Evolutionary conservation across 2,329 filamentous ascomycete genomes (phyloP).

Genomic region (Thermomyces lanuginosus): DNA sequence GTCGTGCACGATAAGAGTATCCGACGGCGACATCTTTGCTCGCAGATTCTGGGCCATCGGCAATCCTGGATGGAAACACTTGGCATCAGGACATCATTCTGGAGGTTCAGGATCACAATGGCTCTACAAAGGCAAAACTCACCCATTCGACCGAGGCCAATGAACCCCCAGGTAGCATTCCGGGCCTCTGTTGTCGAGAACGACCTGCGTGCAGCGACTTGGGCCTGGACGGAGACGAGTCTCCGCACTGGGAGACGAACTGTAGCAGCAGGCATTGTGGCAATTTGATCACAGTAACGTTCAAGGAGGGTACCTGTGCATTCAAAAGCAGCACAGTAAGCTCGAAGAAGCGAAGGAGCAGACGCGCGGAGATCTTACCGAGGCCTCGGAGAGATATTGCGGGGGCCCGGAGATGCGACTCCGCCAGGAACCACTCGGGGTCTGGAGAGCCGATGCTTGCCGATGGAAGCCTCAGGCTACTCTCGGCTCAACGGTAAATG

Average conservation of each 20-base stretch:
- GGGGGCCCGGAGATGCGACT: no score
- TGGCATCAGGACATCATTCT: neutral
- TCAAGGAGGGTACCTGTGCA: no score
- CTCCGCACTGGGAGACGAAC: slow-evolving; percentile 4
- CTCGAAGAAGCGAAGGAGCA: no score
- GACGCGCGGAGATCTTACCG: no score
- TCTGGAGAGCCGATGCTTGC: no score
- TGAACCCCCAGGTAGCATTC: slow-evolving; percentile 41
- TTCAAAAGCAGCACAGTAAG: no score
- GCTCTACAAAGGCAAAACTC: slow-evolving; percentile 16
- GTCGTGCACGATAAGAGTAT: slow-evolving; percentile 49
- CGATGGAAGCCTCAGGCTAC: no score
- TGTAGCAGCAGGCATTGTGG: neutral
- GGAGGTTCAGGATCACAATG: no score
- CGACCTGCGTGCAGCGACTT: slow-evolving; percentile 6
- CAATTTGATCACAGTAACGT: no score
- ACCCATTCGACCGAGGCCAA: slow-evolving; percentile 47
- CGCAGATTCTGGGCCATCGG: slow-evolving; percentile 58
- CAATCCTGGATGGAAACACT: slow-evolving; percentile 36
- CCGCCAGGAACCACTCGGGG: no score
- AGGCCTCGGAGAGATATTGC: no score
- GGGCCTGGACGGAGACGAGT: neutral
- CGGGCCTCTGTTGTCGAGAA: slow-evolving; percentile 34
- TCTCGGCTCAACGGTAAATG: no score
- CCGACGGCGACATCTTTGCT: slow-evolving; percentile 45